Evolutionary conservation across 345 rosid species (phyloP).

Genomic region (Salix purpurea): DNA sequence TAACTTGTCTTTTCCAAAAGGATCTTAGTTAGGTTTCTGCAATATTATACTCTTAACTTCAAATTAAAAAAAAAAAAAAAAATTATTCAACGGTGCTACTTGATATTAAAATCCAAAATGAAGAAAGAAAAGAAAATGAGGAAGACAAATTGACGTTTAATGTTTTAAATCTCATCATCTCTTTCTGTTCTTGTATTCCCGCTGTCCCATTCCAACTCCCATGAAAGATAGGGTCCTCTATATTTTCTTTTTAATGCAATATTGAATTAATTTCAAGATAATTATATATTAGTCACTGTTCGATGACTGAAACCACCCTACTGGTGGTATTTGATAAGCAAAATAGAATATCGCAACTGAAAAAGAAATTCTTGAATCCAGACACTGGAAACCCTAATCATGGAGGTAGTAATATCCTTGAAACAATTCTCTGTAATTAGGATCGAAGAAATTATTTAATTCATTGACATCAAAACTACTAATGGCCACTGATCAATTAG

Average conservation of each 20-base stretch:
- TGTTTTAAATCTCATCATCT: slow-evolving; percentile 44
- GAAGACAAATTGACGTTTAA: not conserved
- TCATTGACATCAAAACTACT: not conserved
- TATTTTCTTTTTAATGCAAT: not conserved
- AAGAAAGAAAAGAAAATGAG: not conserved
- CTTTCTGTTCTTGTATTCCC: slow-evolving; percentile 45
- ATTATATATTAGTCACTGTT: too few species aligned
- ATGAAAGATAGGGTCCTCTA: slow-evolving; percentile 32
- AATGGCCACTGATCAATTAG: not conserved
- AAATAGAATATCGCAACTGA: not conserved
- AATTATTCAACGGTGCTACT: not conserved
- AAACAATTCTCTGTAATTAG: not conserved
- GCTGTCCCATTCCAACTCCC: slow-evolving; percentile 30
- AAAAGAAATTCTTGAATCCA: not conserved
- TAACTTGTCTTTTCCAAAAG: too few species aligned
- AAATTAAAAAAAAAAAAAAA: too few species aligned
- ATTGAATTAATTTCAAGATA: not conserved
- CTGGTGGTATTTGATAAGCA: not conserved
- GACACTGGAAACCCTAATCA: not conserved
- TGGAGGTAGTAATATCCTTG: not conserved
- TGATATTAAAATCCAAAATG: not conserved
- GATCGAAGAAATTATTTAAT: not conserved
- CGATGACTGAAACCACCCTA: too few species aligned
- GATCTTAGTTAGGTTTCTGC: too few species aligned
- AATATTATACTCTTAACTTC: too few species aligned